phyloP scores from a whole-genome alignment of 2,329 filamentous ascomycete genomes.

The Fusarium marasasianum region DNA sequence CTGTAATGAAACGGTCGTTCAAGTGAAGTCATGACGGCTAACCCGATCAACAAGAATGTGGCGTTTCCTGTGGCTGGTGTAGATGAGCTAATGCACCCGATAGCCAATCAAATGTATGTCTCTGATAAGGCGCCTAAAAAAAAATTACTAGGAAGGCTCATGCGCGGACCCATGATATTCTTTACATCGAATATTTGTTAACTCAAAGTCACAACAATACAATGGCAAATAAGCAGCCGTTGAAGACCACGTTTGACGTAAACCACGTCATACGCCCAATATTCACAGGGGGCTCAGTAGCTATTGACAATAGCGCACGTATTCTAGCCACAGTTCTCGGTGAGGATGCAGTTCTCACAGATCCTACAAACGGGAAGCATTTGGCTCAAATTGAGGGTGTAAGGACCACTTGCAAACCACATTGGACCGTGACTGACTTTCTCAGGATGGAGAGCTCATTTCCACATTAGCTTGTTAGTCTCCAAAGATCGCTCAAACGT shows the following conservation, averaged over 20 bases:
- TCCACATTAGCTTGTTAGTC: constrained; percentile 74
- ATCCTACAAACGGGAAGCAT: constrained; percentile 83
- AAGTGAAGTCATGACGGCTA: constrained; percentile 26
- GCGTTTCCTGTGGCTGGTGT: constrained; percentile 9
- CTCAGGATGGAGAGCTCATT: constrained; percentile 79
- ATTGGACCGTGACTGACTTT: constrained; percentile 28
- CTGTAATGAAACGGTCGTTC: background rate
- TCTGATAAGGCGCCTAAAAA: constrained; percentile 29
- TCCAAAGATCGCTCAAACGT: background rate
- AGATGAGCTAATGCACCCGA: constrained; percentile 7
- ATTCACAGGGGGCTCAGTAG: constrained; percentile 89
- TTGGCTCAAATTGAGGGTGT: constrained; percentile 89
- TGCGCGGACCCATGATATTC: constrained; percentile 32
- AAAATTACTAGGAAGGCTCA: constrained; percentile 32
- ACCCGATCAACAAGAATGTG: background rate
- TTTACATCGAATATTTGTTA: constrained; percentile 31
- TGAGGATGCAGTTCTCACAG: constrained; percentile 89
- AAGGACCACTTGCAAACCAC: constrained; percentile 35
- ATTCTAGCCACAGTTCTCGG: constrained; percentile 90
- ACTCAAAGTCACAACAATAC: constrained; percentile 22
- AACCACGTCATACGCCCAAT: constrained; percentile 88
- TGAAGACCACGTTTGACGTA: constrained; percentile 91
- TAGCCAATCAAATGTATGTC: constrained; percentile 17
- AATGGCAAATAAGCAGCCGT: constrained; percentile 69
- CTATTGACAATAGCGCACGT: constrained; percentile 81